Base-by-base conservation (phyloP, 257 asterid species). In the Linaria vulgaris region DNA sequence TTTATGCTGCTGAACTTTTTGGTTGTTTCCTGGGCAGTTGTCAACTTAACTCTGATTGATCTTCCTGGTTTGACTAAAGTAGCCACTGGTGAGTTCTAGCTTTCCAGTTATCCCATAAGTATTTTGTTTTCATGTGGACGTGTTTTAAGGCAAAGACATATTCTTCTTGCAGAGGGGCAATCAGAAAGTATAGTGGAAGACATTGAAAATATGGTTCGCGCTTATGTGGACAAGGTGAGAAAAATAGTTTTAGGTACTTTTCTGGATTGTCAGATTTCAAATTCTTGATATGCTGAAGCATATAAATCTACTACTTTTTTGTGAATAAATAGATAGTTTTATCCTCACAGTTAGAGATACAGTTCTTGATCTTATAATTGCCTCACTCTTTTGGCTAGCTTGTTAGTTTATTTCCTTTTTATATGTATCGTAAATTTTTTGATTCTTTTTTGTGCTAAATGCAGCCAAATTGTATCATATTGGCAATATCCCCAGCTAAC, bases 401-500 rank as follows among this genome's bases (percentile, higher is more conserved):
- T n/a, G 10, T 12, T 38, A 7, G 15, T 39, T 31, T 49, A 44
- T 39, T 54, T 9, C 23, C 27, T 12, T 22, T 25, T 12, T 0
- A 16, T n/a, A n/a, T n/a, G n/a, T n/a, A n/a, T n/a, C n/a, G n/a
- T n/a, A n/a, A n/a, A n/a, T n/a, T n/a, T n/a, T 30, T 22, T 6
- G 31, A 21, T 1, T 34, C 23, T 54, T 68, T n/a, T 19, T 48
- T 57, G 63, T 73, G n/a, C n/a, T 51, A 9, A 63, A 19, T 66
- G 78, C 70, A 92, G 99, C 99, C 99, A 52, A 89, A 87, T 79
- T 68, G 88, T 75, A 76, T 89, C 72, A 92, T 92, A 66, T 74
- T 92, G 69, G 97, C 97, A 63, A 87, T 91, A 59, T 83, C 98
- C 69, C 98, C 98, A 20, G 98, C 98, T 1, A 91, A 91, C 78